These are phyloP conservation scores for Jasminum sambac DNA, from an alignment of 257 asterid genomes.

Conservation along the genomic window DNA sequence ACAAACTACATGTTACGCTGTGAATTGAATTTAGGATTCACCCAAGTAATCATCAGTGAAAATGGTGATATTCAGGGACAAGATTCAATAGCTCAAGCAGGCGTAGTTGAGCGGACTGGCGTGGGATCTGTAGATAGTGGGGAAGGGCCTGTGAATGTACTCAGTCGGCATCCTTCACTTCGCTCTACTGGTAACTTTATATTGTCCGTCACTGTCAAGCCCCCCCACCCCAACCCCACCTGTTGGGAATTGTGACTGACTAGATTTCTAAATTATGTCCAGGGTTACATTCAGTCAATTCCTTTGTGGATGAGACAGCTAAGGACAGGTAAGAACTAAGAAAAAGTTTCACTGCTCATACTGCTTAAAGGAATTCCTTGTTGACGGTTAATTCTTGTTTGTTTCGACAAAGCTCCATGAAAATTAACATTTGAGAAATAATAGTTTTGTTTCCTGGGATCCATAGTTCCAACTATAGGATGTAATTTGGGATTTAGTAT, in stretches of 20 bases:
- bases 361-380: background rate
- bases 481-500: background rate
- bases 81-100: conserved; percentile 48
- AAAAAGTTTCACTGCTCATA: conserved; percentile 10
- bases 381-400: background rate
- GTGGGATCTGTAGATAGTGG: conserved; percentile 38
- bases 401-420: background rate
- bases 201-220: conserved; percentile 10
- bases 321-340: conserved; percentile 68
- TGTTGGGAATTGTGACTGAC: conserved; percentile 7
- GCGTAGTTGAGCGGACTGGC: conserved; percentile 41
- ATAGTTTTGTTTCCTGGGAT: background rate
- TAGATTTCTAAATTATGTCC: conserved; percentile 25
- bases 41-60: conserved; percentile 31
- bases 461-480: background rate
- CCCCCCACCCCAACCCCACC: background rate
- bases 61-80: conserved; percentile 49
- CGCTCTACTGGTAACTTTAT: conserved; percentile 53
- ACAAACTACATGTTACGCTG: conserved; percentile 7
- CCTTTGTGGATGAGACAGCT: conserved; percentile 47
- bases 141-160: conserved; percentile 42
- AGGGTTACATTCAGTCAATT: conserved; percentile 53
- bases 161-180: conserved; percentile 51
- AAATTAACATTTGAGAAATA: background rate
- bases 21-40: conserved; percentile 18